These are phyloP conservation scores for Penicillium brasilianum DNA, from an alignment of 2,329 filamentous ascomycete species.

Conservation along the genomic window DNA sequence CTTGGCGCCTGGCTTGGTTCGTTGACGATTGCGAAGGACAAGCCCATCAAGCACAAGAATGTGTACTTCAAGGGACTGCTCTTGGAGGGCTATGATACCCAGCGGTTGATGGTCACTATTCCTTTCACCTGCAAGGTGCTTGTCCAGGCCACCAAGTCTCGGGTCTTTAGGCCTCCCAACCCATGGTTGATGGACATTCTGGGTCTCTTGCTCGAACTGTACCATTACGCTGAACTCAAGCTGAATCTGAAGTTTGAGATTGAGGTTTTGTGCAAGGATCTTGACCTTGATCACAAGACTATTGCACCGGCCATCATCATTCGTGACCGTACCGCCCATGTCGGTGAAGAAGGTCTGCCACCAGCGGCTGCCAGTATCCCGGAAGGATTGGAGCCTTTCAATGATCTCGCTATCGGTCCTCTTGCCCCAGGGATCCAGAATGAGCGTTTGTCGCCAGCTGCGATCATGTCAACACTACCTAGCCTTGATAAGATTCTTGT, in stretches of 20 bases:
- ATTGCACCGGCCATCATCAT: conserved; percentile 89
- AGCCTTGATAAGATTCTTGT: conserved; percentile 79
- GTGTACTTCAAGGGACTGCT: conserved; percentile 96
- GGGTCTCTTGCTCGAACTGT: conserved; percentile 86
- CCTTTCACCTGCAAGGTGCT: conserved; percentile 98
- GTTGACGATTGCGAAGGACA: conserved; percentile 88
- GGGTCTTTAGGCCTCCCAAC: conserved; percentile 91
- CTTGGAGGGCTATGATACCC: conserved; percentile 90
- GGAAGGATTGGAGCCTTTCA: conserved; percentile 79
- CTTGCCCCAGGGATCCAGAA: conserved; percentile 71
- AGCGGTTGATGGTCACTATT: conserved; percentile 88
- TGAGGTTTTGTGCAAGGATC: conserved; percentile 91
- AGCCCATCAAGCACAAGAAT: conserved; percentile 94
- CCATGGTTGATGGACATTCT: conserved; percentile 98
- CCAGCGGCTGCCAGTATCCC: conserved; percentile 58
- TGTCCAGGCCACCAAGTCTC: conserved; percentile 80
- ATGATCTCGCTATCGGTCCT: conserved; percentile 78
- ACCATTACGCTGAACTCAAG: conserved; percentile 90
- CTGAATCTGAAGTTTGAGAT: conserved; percentile 98
- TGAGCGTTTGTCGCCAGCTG: conserved; percentile 75
- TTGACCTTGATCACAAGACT: conserved; percentile 88
- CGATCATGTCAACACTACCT: conserved; percentile 79
- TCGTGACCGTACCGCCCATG: conserved; percentile 72
- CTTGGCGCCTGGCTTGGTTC: conserved; percentile 92
- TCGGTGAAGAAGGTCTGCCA: conserved; percentile 62